These are phyloP conservation scores for Penicillium silybi DNA, from an alignment of 495 filamentous ascomycete species.

Conservation along the genomic window DNA sequence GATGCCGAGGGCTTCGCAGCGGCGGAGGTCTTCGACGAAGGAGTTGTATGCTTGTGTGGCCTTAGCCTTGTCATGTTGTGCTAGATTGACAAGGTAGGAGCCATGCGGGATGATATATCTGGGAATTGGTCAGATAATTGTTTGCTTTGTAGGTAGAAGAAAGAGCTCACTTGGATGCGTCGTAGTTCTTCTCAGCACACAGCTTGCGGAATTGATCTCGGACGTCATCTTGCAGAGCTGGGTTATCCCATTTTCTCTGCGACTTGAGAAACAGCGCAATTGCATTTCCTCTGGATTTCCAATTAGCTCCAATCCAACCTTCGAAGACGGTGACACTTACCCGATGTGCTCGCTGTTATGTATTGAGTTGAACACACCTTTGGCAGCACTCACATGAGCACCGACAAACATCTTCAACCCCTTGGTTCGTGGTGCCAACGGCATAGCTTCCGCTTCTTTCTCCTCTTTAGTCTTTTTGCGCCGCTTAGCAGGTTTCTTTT, in stretches of 20 bases:
- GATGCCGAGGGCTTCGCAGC: constrained; percentile 88
- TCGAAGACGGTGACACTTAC: constrained; percentile 18
- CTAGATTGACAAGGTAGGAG: constrained; percentile 94
- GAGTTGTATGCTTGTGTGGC: constrained; percentile 80
- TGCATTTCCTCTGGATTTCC: constrained; percentile 64
- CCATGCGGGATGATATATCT: constrained; percentile 83
- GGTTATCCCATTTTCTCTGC: constrained; percentile 91
- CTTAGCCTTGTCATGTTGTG: constrained; percentile 72
- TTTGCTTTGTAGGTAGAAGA: not conserved
- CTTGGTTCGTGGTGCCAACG: constrained; percentile 62
- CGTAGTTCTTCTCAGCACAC: constrained; percentile 68
- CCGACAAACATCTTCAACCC: constrained; percentile 81
- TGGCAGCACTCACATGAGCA: constrained; percentile 85
- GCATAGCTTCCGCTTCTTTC: constrained; percentile 50
- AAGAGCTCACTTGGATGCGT: constrained; percentile 51
- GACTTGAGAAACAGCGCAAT: constrained; percentile 95
- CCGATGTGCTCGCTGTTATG: constrained; percentile 74
- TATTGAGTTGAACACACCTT: constrained; percentile 87
- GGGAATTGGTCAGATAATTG: not conserved
- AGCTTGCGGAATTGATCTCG: constrained; percentile 60
- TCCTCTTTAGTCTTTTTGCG: constrained; percentile 39
- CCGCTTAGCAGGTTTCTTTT: constrained; percentile 13
- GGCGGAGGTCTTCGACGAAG: constrained; percentile 83
- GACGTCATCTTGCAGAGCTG: constrained; percentile 65
- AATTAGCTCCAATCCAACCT: not conserved